Evolutionary conservation across 768 basidiomycete species (phyloP), one percentile per base, ranked within the genome.

Genomic region (Macrolepiota fuliginosa): DNA sequence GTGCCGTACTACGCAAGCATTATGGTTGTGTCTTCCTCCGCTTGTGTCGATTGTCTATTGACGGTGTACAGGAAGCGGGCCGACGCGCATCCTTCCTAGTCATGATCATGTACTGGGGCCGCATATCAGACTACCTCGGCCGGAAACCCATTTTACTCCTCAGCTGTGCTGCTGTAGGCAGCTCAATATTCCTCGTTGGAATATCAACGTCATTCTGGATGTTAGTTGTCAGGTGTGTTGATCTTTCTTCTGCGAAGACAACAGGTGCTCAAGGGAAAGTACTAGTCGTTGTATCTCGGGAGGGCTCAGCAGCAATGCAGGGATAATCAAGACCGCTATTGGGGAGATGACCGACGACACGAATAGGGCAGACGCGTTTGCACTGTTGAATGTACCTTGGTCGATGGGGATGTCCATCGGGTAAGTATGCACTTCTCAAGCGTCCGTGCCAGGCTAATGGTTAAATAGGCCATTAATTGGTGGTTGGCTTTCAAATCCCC

Each of bases 1-100:
- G 79, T 83, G 2, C 84, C 84, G 27, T 85, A 84, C 63, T 85
- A 85, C 67, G 83, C 79, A 12, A 83, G 82, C 29, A 65, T 85
- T 22, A 79, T 85, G 62, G 66, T 82, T 32, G 40, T n/a, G 25
- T 19, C 6, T 51, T 25, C 29, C 3, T 7, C 29, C 7, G 29
- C 24, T 11, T 53, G 39, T 32, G 7, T 19, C 60, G n/a, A 45
- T 19, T 32, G 3, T 32, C 29, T 32, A 32, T 7, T 32, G 29
- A 32, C 29, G 7, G 7, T 32, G 29, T 19, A 32, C 19, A 84
- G 83, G 82, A 84, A 67, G 83, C 82, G 2, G 65, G 83, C 11
- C 85, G 84, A 66, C 85, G 78, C 59, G 67, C 75, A 10, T 75
- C 81, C 0, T 81, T 85, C 56, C 81, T 81, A 3, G 24, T 79